These are phyloP conservation scores for Aspergillus novoparasiticus DNA, from an alignment of 2,329 filamentous ascomycete species.

Conservation along the genomic window DNA sequence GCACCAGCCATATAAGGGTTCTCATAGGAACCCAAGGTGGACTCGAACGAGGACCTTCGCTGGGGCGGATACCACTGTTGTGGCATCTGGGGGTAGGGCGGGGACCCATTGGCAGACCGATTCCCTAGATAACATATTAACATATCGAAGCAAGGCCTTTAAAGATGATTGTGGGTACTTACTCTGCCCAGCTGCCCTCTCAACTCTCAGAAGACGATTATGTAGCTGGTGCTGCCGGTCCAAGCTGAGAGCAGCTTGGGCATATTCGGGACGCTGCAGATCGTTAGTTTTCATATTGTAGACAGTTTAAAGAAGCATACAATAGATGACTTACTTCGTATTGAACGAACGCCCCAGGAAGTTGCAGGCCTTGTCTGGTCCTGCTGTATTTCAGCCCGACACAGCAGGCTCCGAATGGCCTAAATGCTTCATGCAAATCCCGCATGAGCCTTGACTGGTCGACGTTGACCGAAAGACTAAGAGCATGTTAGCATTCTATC, in stretches of 20 bases:
- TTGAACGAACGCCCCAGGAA: neutral
- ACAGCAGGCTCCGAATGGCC: neutral
- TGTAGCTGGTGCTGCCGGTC: neutral
- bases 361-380: neutral
- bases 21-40: too few species aligned
- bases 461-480: neutral
- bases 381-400: neutral
- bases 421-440: neutral
- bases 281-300: neutral
- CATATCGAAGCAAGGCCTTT: neutral
- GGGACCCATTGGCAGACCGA: too few species aligned
- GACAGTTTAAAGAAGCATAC: neutral
- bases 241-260: neutral
- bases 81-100: too few species aligned
- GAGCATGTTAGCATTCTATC: neutral
- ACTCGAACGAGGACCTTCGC: too few species aligned
- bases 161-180: neutral
- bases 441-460: neutral
- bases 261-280: neutral
- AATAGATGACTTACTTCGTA: neutral
- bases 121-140: neutral
- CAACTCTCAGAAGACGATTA: neutral
- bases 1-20: too few species aligned
- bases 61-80: neutral
- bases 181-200: neutral